Base-by-base conservation (phyloP, 768 basidiomycete species). In the Boletus subcaerulescens region DNA sequence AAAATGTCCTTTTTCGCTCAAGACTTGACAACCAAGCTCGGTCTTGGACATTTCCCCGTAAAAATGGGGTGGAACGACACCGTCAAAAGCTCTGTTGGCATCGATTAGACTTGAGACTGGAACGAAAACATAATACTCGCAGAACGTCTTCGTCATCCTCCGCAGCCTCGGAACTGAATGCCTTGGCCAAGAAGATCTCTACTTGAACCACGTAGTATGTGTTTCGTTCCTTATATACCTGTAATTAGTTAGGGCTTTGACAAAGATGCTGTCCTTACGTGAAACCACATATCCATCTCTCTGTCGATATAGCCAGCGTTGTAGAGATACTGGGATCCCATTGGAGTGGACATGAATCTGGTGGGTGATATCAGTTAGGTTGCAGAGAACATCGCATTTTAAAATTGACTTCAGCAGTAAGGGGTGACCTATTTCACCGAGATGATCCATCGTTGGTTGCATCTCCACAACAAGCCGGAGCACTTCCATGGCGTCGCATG, bases 1-100 rank as follows among this genome's bases (percentile, higher is more conserved):
- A 64, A 98, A 94, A 66, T 98, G 93, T 0, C 91, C 91, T 61
- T 89, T 93, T 55, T 95, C 93, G 55, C 86, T 84, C 39, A 99
- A 74, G 11, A 94, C 85, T 65, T 91, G 89, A 70, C 94, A 96
- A 0, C 97, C 97, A 46, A 95, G 86, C 52, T 91, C 89, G 4
- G 97, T 98, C 71, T 97, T 98, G 44, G 94, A 88, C 82, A 98
- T 91, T 71, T 98, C 96, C 20, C 96, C 96, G 63, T 98, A 96
- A 72, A 99, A 98, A 70, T 99, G 95, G 2, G 90, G 85, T 3
- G 96, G 97, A 13, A 93, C 91, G 12, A 87, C 86, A 13, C 89
- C 89, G 49, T 94, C 93, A 54, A 90, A 91, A 18, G 81, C 79
- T n/a, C 86, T 88, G 63, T 39, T 20, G 11, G 20, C 5, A 36